Conservation (phyloP, 2,329 filamentous ascomycete genomes). For the Venturia oleaginea region DNA sequence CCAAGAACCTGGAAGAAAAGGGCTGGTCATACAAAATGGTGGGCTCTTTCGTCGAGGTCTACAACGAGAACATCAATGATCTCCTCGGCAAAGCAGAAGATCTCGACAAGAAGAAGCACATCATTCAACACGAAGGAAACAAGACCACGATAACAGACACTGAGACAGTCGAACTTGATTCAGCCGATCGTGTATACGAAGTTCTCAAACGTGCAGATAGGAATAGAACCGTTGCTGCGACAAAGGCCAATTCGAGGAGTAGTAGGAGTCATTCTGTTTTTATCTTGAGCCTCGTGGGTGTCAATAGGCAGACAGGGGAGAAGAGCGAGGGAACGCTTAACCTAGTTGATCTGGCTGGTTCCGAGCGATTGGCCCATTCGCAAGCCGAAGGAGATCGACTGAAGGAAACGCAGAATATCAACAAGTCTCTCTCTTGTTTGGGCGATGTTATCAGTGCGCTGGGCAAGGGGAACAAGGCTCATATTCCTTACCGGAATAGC, state of each 20-base stretch:
- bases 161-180: conserved; percentile 67
- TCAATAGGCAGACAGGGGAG: conserved; percentile 68
- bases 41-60: conserved; percentile 92
- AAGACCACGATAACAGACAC: conserved; percentile 77
- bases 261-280: conserved; percentile 95
- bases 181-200: conserved; percentile 66
- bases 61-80: conserved; percentile 95
- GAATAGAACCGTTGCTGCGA: conserved; percentile 88
- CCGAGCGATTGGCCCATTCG: conserved; percentile 80
- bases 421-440: conserved; percentile 83
- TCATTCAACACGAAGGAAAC: conserved; percentile 73
- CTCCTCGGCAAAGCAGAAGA: conserved; percentile 64
- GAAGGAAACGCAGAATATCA: conserved; percentile 95
- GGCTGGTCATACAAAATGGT: conserved; percentile 94
- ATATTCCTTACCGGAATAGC: conserved; percentile 91
- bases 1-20: conserved; percentile 74
- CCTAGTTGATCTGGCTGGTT: conserved; percentile 89
- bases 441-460: conserved; percentile 92
- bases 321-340: conserved; percentile 89
- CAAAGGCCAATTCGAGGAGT: conserved; percentile 93
- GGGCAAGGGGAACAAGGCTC: conserved; percentile 49
- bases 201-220: conserved; percentile 73
- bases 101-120: conserved; percentile 73
- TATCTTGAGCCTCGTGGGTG: conserved; percentile 62
- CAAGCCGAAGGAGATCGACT: conserved; percentile 78